A percentile compares a stretch with the other conserved stretches of the same genome.
These are phyloP conservation scores for Bidens hawaiensis DNA, from an alignment of 140 eudicot species.

Conservation along the genomic window DNA sequence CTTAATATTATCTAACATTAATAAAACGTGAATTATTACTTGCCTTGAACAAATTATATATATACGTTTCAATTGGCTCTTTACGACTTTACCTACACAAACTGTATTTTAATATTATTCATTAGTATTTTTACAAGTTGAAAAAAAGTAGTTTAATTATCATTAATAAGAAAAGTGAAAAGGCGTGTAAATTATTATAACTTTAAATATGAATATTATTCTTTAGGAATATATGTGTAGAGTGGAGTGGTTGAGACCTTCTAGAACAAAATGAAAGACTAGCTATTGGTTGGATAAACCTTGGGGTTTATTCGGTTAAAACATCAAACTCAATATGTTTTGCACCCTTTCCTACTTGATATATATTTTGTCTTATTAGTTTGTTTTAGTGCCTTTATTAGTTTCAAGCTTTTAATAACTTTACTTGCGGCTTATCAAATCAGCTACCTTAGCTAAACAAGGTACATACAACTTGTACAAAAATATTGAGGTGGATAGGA, in stretches of 20 bases:
- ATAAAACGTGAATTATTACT: neutral
- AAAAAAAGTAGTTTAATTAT: constrained; percentile 13
- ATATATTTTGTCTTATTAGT: constrained; percentile 5
- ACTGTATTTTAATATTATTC: neutral
- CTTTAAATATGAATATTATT: constrained; percentile 9
- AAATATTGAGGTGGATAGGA: neutral
- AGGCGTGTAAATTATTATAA: constrained; percentile 1
- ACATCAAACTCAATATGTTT: neutral
- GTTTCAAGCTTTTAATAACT: neutral
- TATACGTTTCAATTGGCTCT: neutral
- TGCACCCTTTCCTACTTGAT: neutral
- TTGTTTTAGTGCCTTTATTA: neutral
- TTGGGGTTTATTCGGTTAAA: neutral
- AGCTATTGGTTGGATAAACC: neutral
- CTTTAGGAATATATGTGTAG: neutral
- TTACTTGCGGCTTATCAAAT: neutral
- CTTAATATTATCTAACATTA: neutral
- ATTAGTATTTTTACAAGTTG: neutral
- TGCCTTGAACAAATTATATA: neutral
- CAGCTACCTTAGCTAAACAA: neutral
- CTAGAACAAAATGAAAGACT: constrained; percentile 25
- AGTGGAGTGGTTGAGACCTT: constrained; percentile 39
- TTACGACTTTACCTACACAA: constrained; percentile 1
- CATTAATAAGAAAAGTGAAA: constrained; percentile 12
- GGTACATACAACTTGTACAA: neutral